Evolutionary conservation across 2,329 filamentous ascomycete genomes (phyloP).

Genomic region (Fusarium zealandicum): DNA sequence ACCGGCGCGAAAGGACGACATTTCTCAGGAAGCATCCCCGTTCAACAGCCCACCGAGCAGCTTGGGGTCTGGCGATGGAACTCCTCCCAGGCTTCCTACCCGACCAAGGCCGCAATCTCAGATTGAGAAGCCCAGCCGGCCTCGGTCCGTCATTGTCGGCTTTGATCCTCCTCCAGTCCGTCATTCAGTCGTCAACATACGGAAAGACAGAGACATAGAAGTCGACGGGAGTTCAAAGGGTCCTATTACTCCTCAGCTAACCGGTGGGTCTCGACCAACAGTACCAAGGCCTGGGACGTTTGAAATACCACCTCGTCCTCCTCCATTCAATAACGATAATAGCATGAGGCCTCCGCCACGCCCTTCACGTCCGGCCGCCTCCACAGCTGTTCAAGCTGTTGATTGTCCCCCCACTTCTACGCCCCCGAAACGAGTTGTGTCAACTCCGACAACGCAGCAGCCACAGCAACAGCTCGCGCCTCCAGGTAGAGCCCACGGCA

Average conservation of each 20-base stretch:
- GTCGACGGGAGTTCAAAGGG: conserved; percentile 49
- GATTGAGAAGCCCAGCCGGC: conserved; percentile 32
- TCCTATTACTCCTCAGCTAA: conserved; percentile 50
- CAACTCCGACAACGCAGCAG: conserved; percentile 42
- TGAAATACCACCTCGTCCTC: conserved; percentile 33
- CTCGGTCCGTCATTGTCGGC: conserved; percentile 30
- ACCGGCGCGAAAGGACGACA: conserved; percentile 25
- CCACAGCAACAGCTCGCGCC: conserved; percentile 43
- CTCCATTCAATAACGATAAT: conserved; percentile 22
- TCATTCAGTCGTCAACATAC: conserved; percentile 54
- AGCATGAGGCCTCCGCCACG: conserved; percentile 50
- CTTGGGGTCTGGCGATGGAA: conserved; percentile 62
- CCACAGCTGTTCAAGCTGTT: conserved; percentile 26
- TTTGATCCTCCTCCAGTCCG: conserved; percentile 64
- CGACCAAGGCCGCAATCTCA: conserved; percentile 56
- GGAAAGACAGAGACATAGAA: conserved; percentile 55
- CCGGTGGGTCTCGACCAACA: conserved; percentile 55
- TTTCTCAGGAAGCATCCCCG: conserved; percentile 67
- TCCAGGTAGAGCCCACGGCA: conserved; percentile 43
- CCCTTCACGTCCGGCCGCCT: conserved; percentile 51
- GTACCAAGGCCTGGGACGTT: conserved; percentile 57
- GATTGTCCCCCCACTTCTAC: conserved; percentile 32
- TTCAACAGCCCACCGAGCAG: conserved; percentile 88
- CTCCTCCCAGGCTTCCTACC: conserved; percentile 57
- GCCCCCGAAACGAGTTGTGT: conserved; percentile 43